These are phyloP conservation scores for Fusarium oligoseptatum DNA, from an alignment of 2,329 filamentous ascomycete species.

Conservation along the genomic window DNA sequence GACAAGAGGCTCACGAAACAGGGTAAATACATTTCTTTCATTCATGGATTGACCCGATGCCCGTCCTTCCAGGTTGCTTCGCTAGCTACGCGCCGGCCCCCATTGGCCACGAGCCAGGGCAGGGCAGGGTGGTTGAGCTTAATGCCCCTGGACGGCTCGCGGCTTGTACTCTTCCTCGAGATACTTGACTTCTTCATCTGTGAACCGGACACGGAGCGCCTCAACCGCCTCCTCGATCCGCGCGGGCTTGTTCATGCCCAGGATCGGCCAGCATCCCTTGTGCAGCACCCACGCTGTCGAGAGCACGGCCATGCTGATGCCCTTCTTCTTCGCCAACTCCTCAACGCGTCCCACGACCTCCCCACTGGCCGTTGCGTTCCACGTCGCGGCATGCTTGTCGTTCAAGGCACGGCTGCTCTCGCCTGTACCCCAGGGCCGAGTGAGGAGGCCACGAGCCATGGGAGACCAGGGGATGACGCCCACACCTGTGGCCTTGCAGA, in stretches of 20 bases:
- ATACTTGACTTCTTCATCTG: constrained; percentile 70
- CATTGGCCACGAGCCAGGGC: constrained; percentile 3
- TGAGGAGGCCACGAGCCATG: constrained; percentile 47
- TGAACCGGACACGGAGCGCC: constrained; percentile 61
- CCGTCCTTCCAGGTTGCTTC: constrained; percentile 1
- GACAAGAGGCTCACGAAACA: neutral
- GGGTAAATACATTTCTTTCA: constrained; percentile 4
- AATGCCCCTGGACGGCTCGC: constrained; percentile 56
- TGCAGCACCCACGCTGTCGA: constrained; percentile 73
- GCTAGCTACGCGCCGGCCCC: constrained; percentile 1
- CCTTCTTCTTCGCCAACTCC: constrained; percentile 69
- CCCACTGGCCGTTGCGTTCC: constrained; percentile 35
- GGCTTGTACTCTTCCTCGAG: constrained; percentile 72
- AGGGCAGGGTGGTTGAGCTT: neutral
- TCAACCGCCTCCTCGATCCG: constrained; percentile 72
- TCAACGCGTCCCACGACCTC: constrained; percentile 54
- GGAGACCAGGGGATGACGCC: constrained; percentile 55
- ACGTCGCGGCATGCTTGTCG: constrained; percentile 23
- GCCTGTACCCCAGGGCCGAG: constrained; percentile 39
- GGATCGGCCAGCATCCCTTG: constrained; percentile 68
- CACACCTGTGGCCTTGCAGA: constrained; percentile 58
- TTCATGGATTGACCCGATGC: constrained; percentile 10
- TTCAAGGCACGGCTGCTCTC: constrained; percentile 29
- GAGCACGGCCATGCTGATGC: constrained; percentile 72
- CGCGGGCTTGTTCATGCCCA: constrained; percentile 69